phyloP scores from a whole-genome alignment of 495 filamentous ascomycete genomes.

The Penicillium canariense region DNA sequence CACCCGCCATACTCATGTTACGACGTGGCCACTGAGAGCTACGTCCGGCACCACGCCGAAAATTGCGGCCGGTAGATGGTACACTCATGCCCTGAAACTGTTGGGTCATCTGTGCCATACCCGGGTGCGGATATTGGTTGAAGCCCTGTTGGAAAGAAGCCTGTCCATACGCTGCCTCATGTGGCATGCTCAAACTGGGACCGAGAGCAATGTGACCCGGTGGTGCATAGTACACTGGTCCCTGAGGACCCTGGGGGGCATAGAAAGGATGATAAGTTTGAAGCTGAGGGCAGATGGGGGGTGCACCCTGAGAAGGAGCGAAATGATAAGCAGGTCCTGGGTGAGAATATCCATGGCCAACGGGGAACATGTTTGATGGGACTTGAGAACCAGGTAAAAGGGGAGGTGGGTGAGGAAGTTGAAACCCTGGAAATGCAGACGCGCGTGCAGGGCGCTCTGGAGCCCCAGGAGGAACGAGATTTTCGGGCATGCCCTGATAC shows the following conservation, averaged over 20 bases:
- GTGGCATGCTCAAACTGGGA: constrained; percentile 1
- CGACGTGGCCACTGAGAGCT: not conserved
- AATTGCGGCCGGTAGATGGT: not conserved
- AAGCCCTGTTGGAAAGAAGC: not conserved
- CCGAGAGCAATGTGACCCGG: not conserved
- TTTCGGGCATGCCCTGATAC: no score
- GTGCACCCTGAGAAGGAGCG: no score
- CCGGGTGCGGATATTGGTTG: no score
- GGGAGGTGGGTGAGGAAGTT: not conserved
- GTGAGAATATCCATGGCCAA: not conserved
- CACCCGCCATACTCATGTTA: no score
- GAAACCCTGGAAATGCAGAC: not conserved
- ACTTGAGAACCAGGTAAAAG: not conserved
- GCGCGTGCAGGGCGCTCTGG: not conserved
- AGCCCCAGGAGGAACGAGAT: no score
- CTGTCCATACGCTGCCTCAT: not conserved
- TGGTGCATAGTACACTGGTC: not conserved
- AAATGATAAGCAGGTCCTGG: not conserved
- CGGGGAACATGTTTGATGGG: not conserved
- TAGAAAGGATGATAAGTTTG: no score
- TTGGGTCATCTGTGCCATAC: no score
- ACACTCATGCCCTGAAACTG: no score
- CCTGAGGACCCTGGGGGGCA: not conserved
- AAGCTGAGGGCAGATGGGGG: no score
- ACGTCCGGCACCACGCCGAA: not conserved